These are phyloP conservation scores for Trypethelium eluteriae DNA, from an alignment of 495 filamentous ascomycete species.

Conservation along the genomic window DNA sequence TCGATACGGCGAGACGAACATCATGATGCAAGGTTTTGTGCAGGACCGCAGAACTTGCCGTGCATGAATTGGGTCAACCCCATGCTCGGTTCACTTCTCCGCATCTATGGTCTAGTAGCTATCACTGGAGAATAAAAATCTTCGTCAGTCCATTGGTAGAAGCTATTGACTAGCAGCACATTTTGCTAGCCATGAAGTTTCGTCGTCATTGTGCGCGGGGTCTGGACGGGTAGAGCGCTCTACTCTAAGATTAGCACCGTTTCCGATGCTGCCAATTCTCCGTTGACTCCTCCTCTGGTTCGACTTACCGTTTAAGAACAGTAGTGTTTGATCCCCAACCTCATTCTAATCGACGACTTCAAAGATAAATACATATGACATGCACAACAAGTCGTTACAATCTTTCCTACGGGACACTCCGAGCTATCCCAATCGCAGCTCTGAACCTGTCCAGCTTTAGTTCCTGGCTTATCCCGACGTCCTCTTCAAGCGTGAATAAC, in stretches of 20 bases:
- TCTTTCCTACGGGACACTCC: no score
- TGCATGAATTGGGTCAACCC: background rate
- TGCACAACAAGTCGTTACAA: no score
- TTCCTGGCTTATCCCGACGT: no score
- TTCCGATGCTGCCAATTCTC: background rate
- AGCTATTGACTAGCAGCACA: background rate
- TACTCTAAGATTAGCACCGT: background rate
- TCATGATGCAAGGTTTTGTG: background rate
- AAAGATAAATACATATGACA: no score
- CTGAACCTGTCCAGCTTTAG: no score
- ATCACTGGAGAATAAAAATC: no score
- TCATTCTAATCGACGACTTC: no score
- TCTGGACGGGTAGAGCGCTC: background rate
- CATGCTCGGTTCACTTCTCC: background rate
- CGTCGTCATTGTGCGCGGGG: constrained; percentile 3
- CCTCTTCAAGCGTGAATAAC: no score
- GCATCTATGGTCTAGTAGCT: background rate
- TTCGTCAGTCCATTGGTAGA: background rate
- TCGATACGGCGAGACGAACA: background rate
- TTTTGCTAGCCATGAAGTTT: background rate
- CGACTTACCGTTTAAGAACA: constrained; percentile 5
- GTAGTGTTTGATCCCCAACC: no score
- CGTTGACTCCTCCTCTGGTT: background rate
- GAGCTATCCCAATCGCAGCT: no score
- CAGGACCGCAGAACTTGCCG: background rate